Base-by-base conservation (phyloP, 2,329 filamentous ascomycete genomes). In the Penicillium sp. region DNA sequence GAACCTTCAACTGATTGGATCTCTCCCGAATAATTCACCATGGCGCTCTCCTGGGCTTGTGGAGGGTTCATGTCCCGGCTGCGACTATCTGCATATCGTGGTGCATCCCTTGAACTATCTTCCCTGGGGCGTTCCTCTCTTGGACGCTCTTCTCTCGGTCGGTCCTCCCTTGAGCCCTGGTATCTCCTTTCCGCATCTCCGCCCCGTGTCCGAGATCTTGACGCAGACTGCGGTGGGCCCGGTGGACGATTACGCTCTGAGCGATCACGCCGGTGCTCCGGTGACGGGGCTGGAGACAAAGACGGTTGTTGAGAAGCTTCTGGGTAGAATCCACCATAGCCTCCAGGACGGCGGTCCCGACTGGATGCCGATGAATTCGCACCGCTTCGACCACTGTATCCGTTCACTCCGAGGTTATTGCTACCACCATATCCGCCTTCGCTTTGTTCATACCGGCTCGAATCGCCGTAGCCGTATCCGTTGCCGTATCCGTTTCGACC, bases 261-360 rank as follows among this genome's bases (percentile, higher is more conserved):
- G 50, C 68, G 58, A 49, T 71, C 70, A 43, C 66, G 67, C 26
- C 62, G 62, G 21, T 65, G 62, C 51, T 70, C 66, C 24, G 69
- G 69, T 2, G 70, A 71, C 15, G 65, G 61, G 3, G 53, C 54
- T 8, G 67, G 58, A 1, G 63, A 52, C 40, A 66, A 17, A n/a
- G 63, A 56, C 12, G 67, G 55, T 37, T 65, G 62, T 46, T 64
- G 64, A 26, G 65, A 54, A 6, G 66, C 41, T 32, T 72, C 71
- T 17, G 65, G 52, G 24, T 71, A 70, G 41, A 77, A 76, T 23
- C 75, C 75, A 29, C 75, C 75, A 50, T 77, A 78, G 20, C 75
- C 75, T 36, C 75, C 75, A 2, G 72, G 64, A 18, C 75, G 71
- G 40, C 66, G 69, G 17, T 71, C 72, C 40, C 71, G 64, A 21